Conservation (phyloP, 306 rosid species). For the Trifolium dubium region DNA sequence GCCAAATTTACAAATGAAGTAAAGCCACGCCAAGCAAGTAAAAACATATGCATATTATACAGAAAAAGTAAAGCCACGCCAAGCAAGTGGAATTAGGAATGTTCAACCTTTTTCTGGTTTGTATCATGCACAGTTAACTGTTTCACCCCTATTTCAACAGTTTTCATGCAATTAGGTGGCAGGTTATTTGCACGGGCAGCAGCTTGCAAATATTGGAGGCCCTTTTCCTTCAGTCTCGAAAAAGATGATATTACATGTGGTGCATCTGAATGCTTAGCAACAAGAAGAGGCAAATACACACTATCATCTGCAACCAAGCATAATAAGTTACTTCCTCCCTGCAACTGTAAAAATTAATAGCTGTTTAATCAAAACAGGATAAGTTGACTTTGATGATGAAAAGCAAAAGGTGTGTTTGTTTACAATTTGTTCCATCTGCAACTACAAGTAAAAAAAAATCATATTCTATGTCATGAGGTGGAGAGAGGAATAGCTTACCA, state of each 20-base stretch:
- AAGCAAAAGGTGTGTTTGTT: constrained; percentile 27
- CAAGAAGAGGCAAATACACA: constrained; percentile 69
- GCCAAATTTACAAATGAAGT: too few relatives aligned
- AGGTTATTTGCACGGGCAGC: constrained; percentile 66
- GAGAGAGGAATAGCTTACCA: constrained; percentile 45
- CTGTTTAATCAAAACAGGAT: constrained; percentile 40
- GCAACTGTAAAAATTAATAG: constrained; percentile 57
- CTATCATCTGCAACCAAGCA: constrained; percentile 92
- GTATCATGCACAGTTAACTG: constrained; percentile 58
- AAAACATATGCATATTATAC: too few relatives aligned
- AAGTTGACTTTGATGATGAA: constrained; percentile 29
- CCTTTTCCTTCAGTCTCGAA: constrained; percentile 74
- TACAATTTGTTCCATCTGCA: constrained; percentile 28
- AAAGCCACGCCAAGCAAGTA: too few relatives aligned
- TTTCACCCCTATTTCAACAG: constrained; percentile 60
- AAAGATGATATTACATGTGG: constrained; percentile 64
- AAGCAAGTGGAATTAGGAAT: constrained; percentile 31
- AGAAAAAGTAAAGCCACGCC: constrained; percentile 6
- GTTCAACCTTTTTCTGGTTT: constrained; percentile 65
- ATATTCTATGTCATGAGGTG: too few relatives aligned
- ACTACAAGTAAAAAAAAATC: too few relatives aligned
- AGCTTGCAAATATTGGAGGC: constrained; percentile 70
- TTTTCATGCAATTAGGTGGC: constrained; percentile 63
- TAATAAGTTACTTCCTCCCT: constrained; percentile 60
- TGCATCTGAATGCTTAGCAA: constrained; percentile 60